Evolutionary conservation across 352 stramenopile genomes (phyloP), one percentile per base, ranked within the genome.

Genomic region (Globisporangium cylindrosporum): DNA sequence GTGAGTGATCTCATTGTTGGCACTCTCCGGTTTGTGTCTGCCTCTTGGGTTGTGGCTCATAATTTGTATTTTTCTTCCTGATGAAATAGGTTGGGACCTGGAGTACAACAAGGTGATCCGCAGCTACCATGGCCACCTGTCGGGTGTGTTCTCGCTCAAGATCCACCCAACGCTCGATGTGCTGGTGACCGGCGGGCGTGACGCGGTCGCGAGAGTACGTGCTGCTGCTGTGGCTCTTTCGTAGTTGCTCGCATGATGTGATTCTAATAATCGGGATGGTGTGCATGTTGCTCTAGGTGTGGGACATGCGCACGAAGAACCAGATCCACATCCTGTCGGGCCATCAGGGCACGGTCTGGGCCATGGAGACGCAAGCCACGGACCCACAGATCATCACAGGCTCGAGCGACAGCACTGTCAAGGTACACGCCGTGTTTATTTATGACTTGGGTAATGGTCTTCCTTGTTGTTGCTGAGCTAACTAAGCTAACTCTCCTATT

Each of bases 91-190:
- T 80, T 99, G 98, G 98, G 98, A 99, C 80, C 82, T 99, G 59
- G 97, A 99, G 87, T 98, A 97, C 72, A 99, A 99, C 80, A 98
- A 99, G 78, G 97, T 99, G 34, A 98, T 99, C 66, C 90, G 98
- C 9, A 98, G 98, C 82, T 99, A 99, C 82, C 98, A 99, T 76
- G 98, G 98, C n/a, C 98, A 99, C 73, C 80, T 99, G n/a, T 98
- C 84, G 25, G 97, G 97, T 14, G 97, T 99, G 9, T 99, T 99
- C 81, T 97, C 81, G 51, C 77, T 99, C 20, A 97, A 97, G 55
- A 69, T 99, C 49, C 98, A 99, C 79, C 98, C 98, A 41, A 99
- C 96, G 34, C 82, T 99, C 27, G 98, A 99, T 75, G 74, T 99
- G 29, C 80, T 99, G 22, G 88, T 99, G 36, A 99, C 98, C 24